Conservation (phyloP, 495 filamentous ascomycete genomes). For the Lophiotrema nucula region DNA sequence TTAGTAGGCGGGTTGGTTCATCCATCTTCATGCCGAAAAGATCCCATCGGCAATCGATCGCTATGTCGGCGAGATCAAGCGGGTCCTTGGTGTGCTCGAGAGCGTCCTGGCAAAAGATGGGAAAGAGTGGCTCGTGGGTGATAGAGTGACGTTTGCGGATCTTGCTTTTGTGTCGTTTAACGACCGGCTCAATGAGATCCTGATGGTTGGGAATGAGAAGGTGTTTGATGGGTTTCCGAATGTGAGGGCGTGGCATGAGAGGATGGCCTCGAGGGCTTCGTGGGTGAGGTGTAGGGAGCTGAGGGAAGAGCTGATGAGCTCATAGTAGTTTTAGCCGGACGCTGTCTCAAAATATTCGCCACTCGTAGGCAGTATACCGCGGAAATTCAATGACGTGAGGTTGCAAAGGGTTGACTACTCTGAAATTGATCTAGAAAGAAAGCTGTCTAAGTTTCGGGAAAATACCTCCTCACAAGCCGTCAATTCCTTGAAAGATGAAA, state of each 20-base stretch:
- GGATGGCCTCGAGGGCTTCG: slow-evolving; percentile 11
- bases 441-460: no score
- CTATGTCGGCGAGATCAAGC: slow-evolving; percentile 21
- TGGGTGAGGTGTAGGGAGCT: slow-evolving; percentile 20
- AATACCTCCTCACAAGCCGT: no score
- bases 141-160: slow-evolving; percentile 52
- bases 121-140: slow-evolving; percentile 52
- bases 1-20: slow-evolving; percentile 13
- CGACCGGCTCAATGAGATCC: slow-evolving; percentile 3
- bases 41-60: slow-evolving; percentile 19
- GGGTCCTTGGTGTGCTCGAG: slow-evolving; percentile 22
- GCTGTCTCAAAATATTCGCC: no score
- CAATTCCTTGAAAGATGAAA: no score
- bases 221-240: slow-evolving; percentile 32
- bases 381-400: no score
- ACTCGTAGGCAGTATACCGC: no score
- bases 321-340: slow-evolving; percentile 16
- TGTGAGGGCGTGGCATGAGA: slow-evolving; percentile 36
- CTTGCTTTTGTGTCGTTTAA: slow-evolving; percentile 50
- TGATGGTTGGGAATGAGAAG: slow-evolving; percentile 1
- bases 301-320: slow-evolving; percentile 17
- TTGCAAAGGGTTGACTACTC: no score
- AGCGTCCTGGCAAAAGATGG: slow-evolving; percentile 34
- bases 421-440: no score
- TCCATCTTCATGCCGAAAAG: slow-evolving; percentile 22